A percentile compares a stretch with the other conserved stretches of the same genome.
These are phyloP conservation scores for Hypoxylon sp. DNA, from an alignment of 2,329 filamentous ascomycete genomes.

Conservation along the genomic window DNA sequence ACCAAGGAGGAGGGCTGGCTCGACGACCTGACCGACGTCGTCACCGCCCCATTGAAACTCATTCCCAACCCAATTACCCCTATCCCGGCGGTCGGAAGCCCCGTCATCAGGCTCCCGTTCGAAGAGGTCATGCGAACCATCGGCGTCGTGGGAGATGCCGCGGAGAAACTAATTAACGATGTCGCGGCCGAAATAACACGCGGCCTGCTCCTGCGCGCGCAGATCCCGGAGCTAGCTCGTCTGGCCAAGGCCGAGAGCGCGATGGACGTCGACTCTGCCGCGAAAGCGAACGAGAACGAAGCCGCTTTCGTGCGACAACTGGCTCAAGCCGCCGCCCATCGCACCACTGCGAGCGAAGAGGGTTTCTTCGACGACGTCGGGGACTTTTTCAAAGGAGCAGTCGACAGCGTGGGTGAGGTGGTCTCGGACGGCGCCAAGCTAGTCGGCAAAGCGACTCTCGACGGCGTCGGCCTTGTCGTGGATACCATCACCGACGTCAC, in stretches of 20 bases:
- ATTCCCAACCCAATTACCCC: not conserved
- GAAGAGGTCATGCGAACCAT: constrained; percentile 4
- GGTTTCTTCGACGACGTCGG: constrained; percentile 14
- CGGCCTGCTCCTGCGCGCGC: constrained; percentile 11
- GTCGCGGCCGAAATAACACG: constrained; percentile 12
- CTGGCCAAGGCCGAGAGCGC: constrained; percentile 1
- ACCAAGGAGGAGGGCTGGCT: constrained; percentile 14
- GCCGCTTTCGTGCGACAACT: not conserved
- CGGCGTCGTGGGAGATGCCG: constrained; percentile 1
- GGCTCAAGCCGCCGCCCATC: not conserved
- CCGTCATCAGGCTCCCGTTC: not conserved
- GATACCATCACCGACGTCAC: constrained; percentile 4
- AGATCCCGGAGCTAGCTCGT: not conserved
- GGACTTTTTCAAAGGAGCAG: constrained; percentile 15
- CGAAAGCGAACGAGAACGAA: constrained; percentile 1
- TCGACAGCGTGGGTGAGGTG: constrained; percentile 14
- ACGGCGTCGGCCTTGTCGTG: not conserved
- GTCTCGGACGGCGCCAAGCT: constrained; percentile 20
- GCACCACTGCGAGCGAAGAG: not conserved
- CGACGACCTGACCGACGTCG: not conserved
- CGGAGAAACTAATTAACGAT: constrained; percentile 14
- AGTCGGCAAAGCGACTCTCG: constrained; percentile 8
- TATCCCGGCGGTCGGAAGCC: not conserved
- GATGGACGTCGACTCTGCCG: not conserved
- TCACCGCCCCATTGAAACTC: not conserved